phyloP scores from a whole-genome alignment of 176 grass and related monocot genomes.

The Musa schizocarpa region DNA sequence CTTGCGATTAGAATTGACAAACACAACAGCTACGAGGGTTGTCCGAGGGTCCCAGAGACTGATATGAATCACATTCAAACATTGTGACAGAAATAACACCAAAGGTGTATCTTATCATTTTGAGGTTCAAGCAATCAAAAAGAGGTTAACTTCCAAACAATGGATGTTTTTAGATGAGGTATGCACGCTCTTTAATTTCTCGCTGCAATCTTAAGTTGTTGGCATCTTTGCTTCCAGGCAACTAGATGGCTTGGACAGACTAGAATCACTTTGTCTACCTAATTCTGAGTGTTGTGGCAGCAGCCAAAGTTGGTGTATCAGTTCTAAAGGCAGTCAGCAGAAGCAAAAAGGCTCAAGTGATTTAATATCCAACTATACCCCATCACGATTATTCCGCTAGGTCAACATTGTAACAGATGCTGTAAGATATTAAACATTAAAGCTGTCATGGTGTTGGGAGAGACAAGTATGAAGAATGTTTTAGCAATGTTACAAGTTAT shows the following conservation, averaged over 20 bases:
- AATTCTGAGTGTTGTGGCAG: not conserved
- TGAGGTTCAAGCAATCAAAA: not conserved
- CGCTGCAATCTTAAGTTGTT: not conserved
- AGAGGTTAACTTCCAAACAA: not conserved
- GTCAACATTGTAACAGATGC: not conserved
- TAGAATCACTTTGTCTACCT: not conserved
- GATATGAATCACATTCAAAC: not conserved
- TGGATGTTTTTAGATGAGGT: not conserved
- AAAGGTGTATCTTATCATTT: not conserved
- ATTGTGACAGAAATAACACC: not conserved
- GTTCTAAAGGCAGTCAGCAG: not conserved
- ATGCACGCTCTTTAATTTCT: not conserved
- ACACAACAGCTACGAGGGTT: not conserved
- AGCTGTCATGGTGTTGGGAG: not conserved
- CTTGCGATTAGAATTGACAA: not conserved
- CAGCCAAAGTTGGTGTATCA: not conserved
- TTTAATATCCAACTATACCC: not conserved
- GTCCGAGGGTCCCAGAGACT: not conserved
- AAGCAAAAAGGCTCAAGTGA: not conserved
- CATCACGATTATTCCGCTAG: not conserved
- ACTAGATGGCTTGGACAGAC: not conserved
- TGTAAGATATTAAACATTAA: not conserved
- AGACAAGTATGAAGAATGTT: not conserved
- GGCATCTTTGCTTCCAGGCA: not conserved
- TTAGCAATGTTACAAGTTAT: not conserved